Percentiles rank a stretch among this genome's conserved stretches.
Conservation (phyloP, 768 basidiomycete species). For the Pleurotus tuoliensis region DNA sequence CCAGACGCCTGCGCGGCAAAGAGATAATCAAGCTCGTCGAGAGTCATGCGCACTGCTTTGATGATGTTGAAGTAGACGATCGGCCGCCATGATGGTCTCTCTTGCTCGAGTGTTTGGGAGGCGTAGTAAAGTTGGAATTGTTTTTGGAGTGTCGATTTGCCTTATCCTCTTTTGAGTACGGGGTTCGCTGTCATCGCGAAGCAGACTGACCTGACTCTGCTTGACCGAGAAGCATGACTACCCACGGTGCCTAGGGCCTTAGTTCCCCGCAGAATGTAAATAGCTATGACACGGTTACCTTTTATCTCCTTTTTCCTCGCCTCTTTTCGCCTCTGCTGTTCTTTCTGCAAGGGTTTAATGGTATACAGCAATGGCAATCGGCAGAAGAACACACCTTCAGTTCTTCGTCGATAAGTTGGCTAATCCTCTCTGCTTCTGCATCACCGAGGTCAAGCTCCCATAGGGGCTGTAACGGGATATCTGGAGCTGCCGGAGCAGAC, state of each 20-base stretch:
- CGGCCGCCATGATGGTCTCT: slow-evolving; percentile 73
- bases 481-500: not conserved
- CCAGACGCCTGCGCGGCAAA: slow-evolving; percentile 26
- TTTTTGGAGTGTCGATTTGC: slow-evolving; percentile 82
- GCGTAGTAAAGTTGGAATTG: slow-evolving; percentile 83
- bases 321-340: slow-evolving; percentile 42
- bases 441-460: slow-evolving; percentile 13
- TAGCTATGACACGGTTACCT: slow-evolving; percentile 24
- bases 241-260: no score
- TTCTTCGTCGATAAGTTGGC: slow-evolving; percentile 54
- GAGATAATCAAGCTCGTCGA: slow-evolving; percentile 67
- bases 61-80: slow-evolving; percentile 84
- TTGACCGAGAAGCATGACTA: slow-evolving; percentile 76
- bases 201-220: slow-evolving; percentile 53
- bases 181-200: not conserved
- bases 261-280: not conserved
- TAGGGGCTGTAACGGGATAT: not conserved
- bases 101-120: slow-evolving; percentile 61
- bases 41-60: slow-evolving; percentile 70
- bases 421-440: slow-evolving; percentile 41
- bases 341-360: slow-evolving; percentile 35
- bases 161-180: slow-evolving; percentile 25
- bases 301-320: slow-evolving; percentile 47
- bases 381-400: slow-evolving; percentile 35
- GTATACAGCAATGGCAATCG: not conserved